Base-by-base conservation (phyloP, 306 rosid species). In the Acacia acuminata region DNA sequence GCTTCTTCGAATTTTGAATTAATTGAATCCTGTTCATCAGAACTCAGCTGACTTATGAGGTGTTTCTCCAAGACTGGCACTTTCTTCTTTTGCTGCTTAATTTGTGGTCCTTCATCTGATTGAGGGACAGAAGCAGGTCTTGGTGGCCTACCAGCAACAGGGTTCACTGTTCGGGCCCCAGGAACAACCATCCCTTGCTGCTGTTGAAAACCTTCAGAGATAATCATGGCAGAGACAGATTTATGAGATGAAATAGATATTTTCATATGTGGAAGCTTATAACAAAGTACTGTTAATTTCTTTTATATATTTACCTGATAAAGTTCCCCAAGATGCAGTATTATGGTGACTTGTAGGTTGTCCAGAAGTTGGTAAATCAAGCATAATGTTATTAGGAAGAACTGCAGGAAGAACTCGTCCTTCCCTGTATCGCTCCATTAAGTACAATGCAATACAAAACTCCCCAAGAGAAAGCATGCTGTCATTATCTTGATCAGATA, bases 401-500 rank as follows among this genome's bases (percentile, higher is more conserved):
- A 75, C 88, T 64, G 90, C 86, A 32, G 99, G 99, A 87, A 92
- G 97, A 89, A 85, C 85, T 60, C 86, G 91, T 19, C 99, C 98
- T 87, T 96, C 99, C 84, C 98, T 90, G 83, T 83, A 89, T 71
- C 98, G 90, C 90, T 96, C 99, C 99, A 96, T 91, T 85, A 96
- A 82, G 90, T 94, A 94, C 78, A 96, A 79, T 70, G 99, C 98
- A 74, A 91, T 83, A 85, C 98, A 94, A 76, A 96, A 96, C 91
- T 96, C 99, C 91, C 92, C 88, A 81, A 90, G 92, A 86, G 99
- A 96, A 87, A 96, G 97, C 97, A 89, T 94, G 91, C 99, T 91
- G 89, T 96, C 99, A 72, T 92, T 94, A 91, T 96, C 99, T 83
- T 94, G 98, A 88, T 96, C 99, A 1, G 99, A 92, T 86, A 96